These are phyloP conservation scores for Kodamaea sp. DNA, from an alignment of 1,139 yeast species.

Conservation along the genomic window DNA sequence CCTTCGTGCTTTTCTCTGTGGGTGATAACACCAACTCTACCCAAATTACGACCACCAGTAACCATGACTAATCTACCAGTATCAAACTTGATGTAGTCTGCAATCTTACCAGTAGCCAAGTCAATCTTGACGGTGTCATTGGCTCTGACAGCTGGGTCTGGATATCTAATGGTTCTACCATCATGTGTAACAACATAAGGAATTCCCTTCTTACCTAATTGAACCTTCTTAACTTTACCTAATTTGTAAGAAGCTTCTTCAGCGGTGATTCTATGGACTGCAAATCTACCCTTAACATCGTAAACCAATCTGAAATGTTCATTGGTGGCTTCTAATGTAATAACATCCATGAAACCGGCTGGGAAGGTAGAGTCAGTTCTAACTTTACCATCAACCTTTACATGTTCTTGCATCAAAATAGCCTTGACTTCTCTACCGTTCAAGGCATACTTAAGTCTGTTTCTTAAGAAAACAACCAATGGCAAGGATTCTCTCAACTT, in stretches of 20 bases:
- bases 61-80: conserved; percentile 95
- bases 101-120: conserved; percentile 91
- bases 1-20: conserved; percentile 99
- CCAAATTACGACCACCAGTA: conserved; percentile 99
- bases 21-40: conserved; percentile 96
- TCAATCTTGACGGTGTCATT: conserved; percentile 97
- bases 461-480: conserved; percentile 95
- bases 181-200: conserved; percentile 99
- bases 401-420: conserved; percentile 97
- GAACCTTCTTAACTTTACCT: conserved; percentile 96
- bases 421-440: conserved; percentile 99
- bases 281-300: conserved; percentile 98
- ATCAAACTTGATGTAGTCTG: conserved; percentile 90
- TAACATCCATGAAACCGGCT: conserved; percentile 99
- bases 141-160: conserved; percentile 94
- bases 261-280: conserved; percentile 98
- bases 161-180: conserved; percentile 99
- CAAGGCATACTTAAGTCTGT: conserved; percentile 98
- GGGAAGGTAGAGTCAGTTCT: conserved; percentile 99
- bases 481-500: conserved; percentile 99
- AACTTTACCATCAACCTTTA: conserved; percentile 97
- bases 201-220: conserved; percentile 96
- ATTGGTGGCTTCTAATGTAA: conserved; percentile 94
- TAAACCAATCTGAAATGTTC: conserved; percentile 98
- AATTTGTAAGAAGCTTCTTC: conserved; percentile 98